phyloP scores from a whole-genome alignment of 2,329 filamentous ascomycete genomes.

The Teratosphaeria gauchensis region DNA sequence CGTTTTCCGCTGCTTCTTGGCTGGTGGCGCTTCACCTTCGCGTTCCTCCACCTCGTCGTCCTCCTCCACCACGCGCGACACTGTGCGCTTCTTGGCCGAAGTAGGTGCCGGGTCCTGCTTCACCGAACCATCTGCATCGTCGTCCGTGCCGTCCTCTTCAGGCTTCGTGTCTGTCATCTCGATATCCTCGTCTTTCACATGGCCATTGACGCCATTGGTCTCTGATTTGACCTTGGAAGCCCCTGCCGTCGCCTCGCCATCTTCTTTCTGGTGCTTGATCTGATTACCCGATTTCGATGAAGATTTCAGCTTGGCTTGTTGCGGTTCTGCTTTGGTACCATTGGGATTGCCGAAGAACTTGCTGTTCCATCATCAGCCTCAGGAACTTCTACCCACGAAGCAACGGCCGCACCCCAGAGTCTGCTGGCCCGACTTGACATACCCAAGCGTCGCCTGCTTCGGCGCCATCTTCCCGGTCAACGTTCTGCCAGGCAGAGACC shows the following conservation, averaged over 20 bases:
- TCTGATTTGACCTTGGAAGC: constrained; percentile 21
- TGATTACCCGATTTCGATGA: constrained; percentile 30
- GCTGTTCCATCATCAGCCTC: constrained; percentile 36
- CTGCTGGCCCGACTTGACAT: constrained; percentile 65
- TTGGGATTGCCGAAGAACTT: constrained; percentile 72
- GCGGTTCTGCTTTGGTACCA: constrained; percentile 48
- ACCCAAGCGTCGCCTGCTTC: constrained; percentile 81
- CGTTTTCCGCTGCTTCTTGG: constrained; percentile 26
- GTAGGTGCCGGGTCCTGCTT: constrained; percentile 14
- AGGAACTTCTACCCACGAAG: not conserved
- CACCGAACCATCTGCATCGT: constrained; percentile 7
- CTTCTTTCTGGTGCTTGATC: constrained; percentile 12
- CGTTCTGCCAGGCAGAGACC: constrained; percentile 2
- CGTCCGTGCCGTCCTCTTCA: constrained; percentile 14
- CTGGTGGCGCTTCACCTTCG: constrained; percentile 25
- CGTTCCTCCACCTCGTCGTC: constrained; percentile 13
- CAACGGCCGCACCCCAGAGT: constrained; percentile 57
- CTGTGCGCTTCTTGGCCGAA: constrained; percentile 20
- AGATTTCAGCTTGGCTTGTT: constrained; percentile 74
- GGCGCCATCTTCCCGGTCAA: constrained; percentile 33
- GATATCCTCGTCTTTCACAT: constrained; percentile 23
- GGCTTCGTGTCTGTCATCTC: constrained; percentile 19
- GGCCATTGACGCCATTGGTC: not conserved
- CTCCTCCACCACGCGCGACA: constrained; percentile 12
- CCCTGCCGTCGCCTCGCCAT: constrained; percentile 4